Percentiles rank a stretch among this genome's conserved stretches.
phyloP scores from a whole-genome alignment of 176 grass and related monocot genomes.

The Elaeis guineensis region DNA sequence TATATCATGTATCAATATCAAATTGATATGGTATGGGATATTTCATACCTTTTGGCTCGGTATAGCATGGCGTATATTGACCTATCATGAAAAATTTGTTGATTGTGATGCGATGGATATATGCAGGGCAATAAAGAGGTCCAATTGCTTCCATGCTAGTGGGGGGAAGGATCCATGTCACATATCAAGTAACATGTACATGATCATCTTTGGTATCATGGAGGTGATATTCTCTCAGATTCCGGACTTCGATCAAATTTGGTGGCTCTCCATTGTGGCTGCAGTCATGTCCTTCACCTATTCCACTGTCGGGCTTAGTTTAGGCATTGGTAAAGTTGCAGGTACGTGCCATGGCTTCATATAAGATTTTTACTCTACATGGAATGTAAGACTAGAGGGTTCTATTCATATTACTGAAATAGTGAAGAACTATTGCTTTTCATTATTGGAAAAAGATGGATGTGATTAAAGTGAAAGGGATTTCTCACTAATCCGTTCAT shows the following conservation, averaged over 20 bases:
- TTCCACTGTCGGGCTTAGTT: constrained; percentile 33
- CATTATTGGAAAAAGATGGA: no score
- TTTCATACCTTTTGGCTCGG: no score
- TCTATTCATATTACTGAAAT: no score
- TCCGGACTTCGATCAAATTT: constrained; percentile 50
- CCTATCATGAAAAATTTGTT: no score
- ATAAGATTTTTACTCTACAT: no score
- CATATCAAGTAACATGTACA: constrained; percentile 40
- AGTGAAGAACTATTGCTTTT: no score
- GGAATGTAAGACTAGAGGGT: no score
- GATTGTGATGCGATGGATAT: neutral
- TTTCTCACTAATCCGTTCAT: no score
- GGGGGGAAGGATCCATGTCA: constrained; percentile 19
- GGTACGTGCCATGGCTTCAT: neutral
- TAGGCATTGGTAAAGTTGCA: constrained; percentile 37
- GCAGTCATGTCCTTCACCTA: constrained; percentile 58
- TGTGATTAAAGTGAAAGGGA: no score
- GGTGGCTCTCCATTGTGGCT: constrained; percentile 54
- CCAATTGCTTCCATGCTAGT: constrained; percentile 35
- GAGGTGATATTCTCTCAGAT: constrained; percentile 54
- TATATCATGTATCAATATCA: no score
- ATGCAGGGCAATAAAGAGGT: constrained; percentile 42
- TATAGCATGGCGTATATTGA: no score
- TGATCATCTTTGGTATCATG: constrained; percentile 42
- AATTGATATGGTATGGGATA: no score